phyloP scores from a whole-genome alignment of 495 filamentous ascomycete species.

The Hypomontagnella submonticulosa region DNA sequence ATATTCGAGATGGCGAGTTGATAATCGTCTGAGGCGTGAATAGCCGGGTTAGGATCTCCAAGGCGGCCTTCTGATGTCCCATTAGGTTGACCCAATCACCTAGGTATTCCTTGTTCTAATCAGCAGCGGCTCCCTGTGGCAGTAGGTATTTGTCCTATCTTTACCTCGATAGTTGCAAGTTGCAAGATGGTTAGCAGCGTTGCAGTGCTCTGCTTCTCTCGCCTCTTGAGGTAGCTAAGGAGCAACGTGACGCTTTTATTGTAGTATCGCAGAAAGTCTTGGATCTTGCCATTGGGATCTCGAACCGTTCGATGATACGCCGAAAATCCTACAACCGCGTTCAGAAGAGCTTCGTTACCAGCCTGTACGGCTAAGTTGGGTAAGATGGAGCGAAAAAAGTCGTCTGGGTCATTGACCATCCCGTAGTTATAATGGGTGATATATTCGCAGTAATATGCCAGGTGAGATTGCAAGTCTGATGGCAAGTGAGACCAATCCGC shows the following conservation, averaged over 20 bases:
- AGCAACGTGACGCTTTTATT: constrained; percentile 84
- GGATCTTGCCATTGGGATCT: constrained; percentile 73
- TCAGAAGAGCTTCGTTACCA: constrained; percentile 76
- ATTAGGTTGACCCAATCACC: constrained; percentile 94
- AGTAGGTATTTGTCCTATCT: constrained; percentile 20
- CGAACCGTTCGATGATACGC: constrained; percentile 85
- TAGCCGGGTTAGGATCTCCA: constrained; percentile 79
- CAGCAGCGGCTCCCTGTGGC: constrained; percentile 38
- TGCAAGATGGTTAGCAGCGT: constrained; percentile 91
- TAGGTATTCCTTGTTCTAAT: constrained; percentile 78
- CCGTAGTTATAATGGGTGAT: constrained; percentile 85
- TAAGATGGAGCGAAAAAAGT: constrained; percentile 78
- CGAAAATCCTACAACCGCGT: constrained; percentile 90
- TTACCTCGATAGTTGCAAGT: constrained; percentile 92
- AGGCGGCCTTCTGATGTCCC: constrained; percentile 91
- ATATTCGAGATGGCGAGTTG: constrained; percentile 72
- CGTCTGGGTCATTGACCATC: constrained; percentile 70
- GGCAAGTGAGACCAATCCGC: constrained; percentile 65
- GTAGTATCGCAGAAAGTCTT: constrained; percentile 89
- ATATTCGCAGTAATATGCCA: constrained; percentile 79
- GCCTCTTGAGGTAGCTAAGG: constrained; percentile 73
- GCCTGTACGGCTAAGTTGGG: constrained; percentile 77
- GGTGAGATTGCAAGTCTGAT: constrained; percentile 78
- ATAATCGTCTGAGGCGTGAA: constrained; percentile 82
- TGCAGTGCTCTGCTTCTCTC: constrained; percentile 74